Base-by-base conservation (phyloP, 768 basidiomycete genomes). In the Hypholoma fasciculare region DNA sequence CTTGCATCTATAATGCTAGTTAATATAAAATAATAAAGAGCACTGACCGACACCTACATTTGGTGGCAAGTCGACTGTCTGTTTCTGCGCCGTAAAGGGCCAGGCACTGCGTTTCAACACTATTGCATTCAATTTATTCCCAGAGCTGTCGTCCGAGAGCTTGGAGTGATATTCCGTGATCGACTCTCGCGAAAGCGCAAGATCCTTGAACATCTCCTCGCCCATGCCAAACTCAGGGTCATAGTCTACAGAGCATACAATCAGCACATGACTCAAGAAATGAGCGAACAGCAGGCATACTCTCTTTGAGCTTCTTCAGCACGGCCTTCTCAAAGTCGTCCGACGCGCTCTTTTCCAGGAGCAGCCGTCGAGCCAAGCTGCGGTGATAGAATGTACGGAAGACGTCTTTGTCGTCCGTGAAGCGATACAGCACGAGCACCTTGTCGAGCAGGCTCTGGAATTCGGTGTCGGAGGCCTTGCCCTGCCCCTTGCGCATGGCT, bases 221-320 rank as follows among this genome's bases (percentile, higher is more conserved):
- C 94, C 94, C 76, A 90, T 90, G 7, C 89, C 91, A 67, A 98
- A 98, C 59, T 96, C 95, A 11, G 95, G 90, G 69, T 98, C 97
- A 65, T 96, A 96, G 52, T 89, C 96, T 96, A 66, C 47, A 46
- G 49, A 54, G 19, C 26, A 12, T 5, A 17, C 13, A 14, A 53
- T 17, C 34, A 12, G n/a, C 40, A 39, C 13, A 46, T 34, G 3
- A 11, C 60, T 44, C 63, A 44, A 27, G 52, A 20, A 46, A 46
- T 16, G 20, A 44, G 55, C 44, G 17, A 20, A 44, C 39, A 44
- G 4, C 20, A 23, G 61, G 46, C 20, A 34, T 34, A 71, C 77
- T 46, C 44, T 93, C 87, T 75, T 92, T 92, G 59, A 99, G 76
- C 72, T 90, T 90, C 75, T 89, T 87, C 56, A 98, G 74, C 77